These are phyloP conservation scores for Nitzschia palea DNA, from an alignment of 108 stramenopile species.

Conservation along the genomic window DNA sequence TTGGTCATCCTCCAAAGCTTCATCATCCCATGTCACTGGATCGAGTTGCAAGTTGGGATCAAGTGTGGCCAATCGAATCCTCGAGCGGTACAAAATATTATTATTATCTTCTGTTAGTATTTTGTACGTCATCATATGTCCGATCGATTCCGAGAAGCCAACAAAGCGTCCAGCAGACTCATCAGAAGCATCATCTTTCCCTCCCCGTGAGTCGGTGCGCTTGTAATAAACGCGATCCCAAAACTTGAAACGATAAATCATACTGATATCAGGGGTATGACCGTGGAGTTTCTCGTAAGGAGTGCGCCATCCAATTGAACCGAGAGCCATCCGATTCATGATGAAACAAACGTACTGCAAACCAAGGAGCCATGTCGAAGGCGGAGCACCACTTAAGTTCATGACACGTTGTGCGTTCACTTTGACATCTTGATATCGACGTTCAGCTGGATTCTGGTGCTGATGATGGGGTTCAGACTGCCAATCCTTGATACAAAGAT, in stretches of 20 bases:
- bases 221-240: slow-evolving; percentile 30
- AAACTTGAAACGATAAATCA: slow-evolving; percentile 6
- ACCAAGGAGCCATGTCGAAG: slow-evolving; percentile 23
- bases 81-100: slow-evolving; percentile 22
- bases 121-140: slow-evolving; percentile 29
- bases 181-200: neutral
- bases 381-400: slow-evolving; percentile 26
- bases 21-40: neutral
- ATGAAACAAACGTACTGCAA: slow-evolving; percentile 8
- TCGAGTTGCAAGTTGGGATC: neutral
- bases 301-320: slow-evolving; percentile 4
- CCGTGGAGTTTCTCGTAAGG: slow-evolving; percentile 13
- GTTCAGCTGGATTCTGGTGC: slow-evolving; percentile 40
- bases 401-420: slow-evolving; percentile 1
- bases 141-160: slow-evolving; percentile 33
- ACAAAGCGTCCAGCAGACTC: slow-evolving; percentile 15
- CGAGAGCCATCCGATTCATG: slow-evolving; percentile 17
- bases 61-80: slow-evolving; percentile 2
- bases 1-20: neutral
- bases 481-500: slow-evolving; percentile 13
- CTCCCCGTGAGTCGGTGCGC: neutral
- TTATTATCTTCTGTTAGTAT: slow-evolving; percentile 12
- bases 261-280: slow-evolving; percentile 26
- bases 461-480: slow-evolving; percentile 30
- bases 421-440: slow-evolving; percentile 22